Percentiles rank a stretch among this genome's conserved stretches.
phyloP scores from a whole-genome alignment of 2,329 filamentous ascomycete genomes.

The Diaporthe vexans region DNA sequence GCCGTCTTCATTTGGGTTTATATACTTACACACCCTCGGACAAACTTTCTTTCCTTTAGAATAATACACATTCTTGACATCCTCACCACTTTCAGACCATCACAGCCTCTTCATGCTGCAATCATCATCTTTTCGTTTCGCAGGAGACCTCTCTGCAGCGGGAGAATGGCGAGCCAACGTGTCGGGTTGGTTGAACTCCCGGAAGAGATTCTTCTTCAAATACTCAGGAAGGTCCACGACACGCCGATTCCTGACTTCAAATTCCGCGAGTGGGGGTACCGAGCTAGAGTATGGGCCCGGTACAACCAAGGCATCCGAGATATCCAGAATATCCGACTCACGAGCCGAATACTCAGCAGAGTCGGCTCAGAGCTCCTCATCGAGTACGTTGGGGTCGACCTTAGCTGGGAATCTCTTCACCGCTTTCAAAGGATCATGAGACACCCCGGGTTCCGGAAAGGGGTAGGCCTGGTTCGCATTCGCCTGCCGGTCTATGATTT shows the following conservation, averaged over 20 bases:
- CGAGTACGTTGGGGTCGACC: not conserved
- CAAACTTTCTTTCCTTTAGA: no score
- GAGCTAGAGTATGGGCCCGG: not conserved
- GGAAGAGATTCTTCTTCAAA: not conserved
- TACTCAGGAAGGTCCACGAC: not conserved
- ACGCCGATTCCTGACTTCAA: not conserved
- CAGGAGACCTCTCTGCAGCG: no score
- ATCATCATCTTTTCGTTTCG: no score
- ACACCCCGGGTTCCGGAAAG: not conserved
- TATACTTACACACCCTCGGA: no score
- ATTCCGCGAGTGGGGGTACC: no score
- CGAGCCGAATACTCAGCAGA: not conserved
- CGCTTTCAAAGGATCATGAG: not conserved
- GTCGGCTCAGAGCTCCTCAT: slow-evolving; percentile 1
- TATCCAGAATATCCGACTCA: not conserved
- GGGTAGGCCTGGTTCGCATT: not conserved
- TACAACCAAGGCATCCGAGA: not conserved
- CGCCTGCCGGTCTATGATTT: not conserved
- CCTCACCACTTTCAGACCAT: not conserved
- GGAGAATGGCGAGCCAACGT: no score
- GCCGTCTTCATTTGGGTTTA: no score
- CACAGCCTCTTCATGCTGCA: not conserved
- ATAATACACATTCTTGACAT: no score
- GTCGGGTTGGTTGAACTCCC: not conserved
- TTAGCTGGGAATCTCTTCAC: not conserved